Evolutionary conservation across 1,284 basidiomycete species (phyloP), one percentile per base, ranked within the genome.

Genomic region (Austroboletus novae-zelandiae): DNA sequence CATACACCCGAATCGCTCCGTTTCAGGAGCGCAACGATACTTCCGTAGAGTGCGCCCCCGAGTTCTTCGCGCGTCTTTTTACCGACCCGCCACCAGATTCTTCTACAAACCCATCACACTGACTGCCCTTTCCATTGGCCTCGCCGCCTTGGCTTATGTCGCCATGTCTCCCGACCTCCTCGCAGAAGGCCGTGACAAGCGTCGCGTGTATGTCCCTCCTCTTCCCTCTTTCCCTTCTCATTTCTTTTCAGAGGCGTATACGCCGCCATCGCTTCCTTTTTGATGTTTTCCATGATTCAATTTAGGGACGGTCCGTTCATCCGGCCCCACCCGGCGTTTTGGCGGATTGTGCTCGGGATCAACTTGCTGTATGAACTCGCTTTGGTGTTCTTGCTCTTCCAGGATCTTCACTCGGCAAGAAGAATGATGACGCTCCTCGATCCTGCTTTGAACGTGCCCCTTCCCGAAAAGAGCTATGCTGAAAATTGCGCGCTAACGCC

Each of bases 301-400:
- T 91, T 91, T 64, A 84, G 89, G 50, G 89, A 93, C 64, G 89
- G 89, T 1, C 89, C 89, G 25, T 89, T 85, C 62, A 75, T 87
- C 63, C 80, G 86, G 43, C 85, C 85, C 0, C 85, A 86, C 64
- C 84, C 84, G 54, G 84, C 83, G 17, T 86, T 89, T 66, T 90
- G 88, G 88, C 76, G 88, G 48, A 71, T 82, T 35, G 76, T 89
- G 2, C 72, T 91, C 23, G 89, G 89, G 11, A 71, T 89, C 52
- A 93, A 93, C 67, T 67, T 92, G 14, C 73, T 91, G 25, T 93
- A 93, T 64, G 88, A 90, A 64, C 73, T 91, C 39, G 81, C 79
- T 4, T 73, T 93, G 36, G 89, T 91, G 45, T 93, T 91, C 68
- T 66, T 92, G 31, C 76, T 91, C 43, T 92, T 91, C 69, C 89